phyloP scores from a whole-genome alignment of 2,329 filamentous ascomycete genomes.

The Emericellopsis atlantica region DNA sequence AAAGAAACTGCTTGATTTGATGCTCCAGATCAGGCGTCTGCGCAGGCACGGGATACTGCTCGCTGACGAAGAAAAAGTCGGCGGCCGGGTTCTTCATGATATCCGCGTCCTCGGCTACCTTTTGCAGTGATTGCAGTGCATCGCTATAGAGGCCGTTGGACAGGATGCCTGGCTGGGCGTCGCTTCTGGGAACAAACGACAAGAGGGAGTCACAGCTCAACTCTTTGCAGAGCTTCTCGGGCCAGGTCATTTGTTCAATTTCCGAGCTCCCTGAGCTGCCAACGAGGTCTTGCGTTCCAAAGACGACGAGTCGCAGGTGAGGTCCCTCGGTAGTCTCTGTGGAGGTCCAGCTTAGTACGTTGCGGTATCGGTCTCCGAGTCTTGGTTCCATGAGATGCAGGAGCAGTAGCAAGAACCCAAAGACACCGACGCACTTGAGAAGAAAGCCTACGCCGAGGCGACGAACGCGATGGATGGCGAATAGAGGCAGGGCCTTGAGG shows the following conservation, averaged over 20 bases:
- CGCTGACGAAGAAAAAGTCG: slow-evolving; percentile 28
- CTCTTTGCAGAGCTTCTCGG: slow-evolving; percentile 34
- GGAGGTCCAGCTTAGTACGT: slow-evolving; percentile 8
- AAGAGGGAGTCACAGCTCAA: slow-evolving; percentile 30
- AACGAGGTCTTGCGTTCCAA: slow-evolving; percentile 34
- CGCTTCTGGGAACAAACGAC: slow-evolving; percentile 28
- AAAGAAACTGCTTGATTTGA: slow-evolving; percentile 33
- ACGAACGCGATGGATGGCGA: slow-evolving; percentile 27
- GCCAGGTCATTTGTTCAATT: slow-evolving; percentile 24
- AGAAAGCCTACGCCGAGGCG: slow-evolving; percentile 19
- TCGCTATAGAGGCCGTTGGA: slow-evolving; percentile 41
- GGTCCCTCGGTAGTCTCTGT: slow-evolving; percentile 10
- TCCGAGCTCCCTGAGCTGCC: slow-evolving; percentile 20
- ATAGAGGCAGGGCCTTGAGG: slow-evolving; percentile 18
- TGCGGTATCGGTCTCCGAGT: slow-evolving; percentile 10
- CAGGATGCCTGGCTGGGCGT: slow-evolving; percentile 34
- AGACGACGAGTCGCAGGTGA: slow-evolving; percentile 35
- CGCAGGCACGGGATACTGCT: slow-evolving; percentile 27
- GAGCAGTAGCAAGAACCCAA: slow-evolving; percentile 14
- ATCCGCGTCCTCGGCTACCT: slow-evolving; percentile 16
- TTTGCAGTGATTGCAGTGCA: slow-evolving; percentile 21
- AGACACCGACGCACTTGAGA: slow-evolving; percentile 11
- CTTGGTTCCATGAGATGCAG: slow-evolving; percentile 11
- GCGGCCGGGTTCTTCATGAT: slow-evolving; percentile 18
- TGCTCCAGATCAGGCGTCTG: slow-evolving; percentile 26